phyloP scores from a whole-genome alignment of 2,329 filamentous ascomycete species.

The Epichloe festucae region DNA sequence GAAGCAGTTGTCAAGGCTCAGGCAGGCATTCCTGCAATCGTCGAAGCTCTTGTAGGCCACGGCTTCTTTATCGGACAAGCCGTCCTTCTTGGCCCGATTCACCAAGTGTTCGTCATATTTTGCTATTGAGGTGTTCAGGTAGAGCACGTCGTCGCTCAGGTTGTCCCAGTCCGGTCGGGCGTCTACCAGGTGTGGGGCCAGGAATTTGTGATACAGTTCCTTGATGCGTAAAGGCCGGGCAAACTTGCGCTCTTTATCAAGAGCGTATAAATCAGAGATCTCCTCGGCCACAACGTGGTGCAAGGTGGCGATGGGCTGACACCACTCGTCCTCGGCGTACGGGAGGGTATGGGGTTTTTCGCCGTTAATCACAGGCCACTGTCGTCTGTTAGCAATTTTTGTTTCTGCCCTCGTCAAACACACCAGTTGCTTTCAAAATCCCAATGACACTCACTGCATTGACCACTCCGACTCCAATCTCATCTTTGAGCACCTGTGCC shows the following conservation, averaged over 20 bases:
- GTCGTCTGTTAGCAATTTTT: not conserved
- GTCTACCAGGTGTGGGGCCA: constrained; percentile 25
- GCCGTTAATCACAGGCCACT: constrained; percentile 42
- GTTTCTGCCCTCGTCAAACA: not conserved
- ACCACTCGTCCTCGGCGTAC: constrained; percentile 36
- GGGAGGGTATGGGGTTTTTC: constrained; percentile 40
- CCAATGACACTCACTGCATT: constrained; percentile 24
- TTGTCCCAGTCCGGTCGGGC: constrained; percentile 41
- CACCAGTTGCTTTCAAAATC: not conserved
- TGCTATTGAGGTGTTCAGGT: constrained; percentile 21
- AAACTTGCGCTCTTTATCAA: constrained; percentile 29
- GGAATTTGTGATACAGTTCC: constrained; percentile 35
- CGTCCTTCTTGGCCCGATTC: constrained; percentile 19
- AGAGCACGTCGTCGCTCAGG: constrained; percentile 30
- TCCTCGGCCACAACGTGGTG: constrained; percentile 40
- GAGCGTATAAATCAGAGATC: constrained; percentile 36
- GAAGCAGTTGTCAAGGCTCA: constrained; percentile 23
- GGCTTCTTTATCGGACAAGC: constrained; percentile 24
- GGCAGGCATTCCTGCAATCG: constrained; percentile 32
- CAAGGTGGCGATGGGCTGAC: constrained; percentile 43
- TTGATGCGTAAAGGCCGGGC: constrained; percentile 25
- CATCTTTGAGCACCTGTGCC: constrained; percentile 30
- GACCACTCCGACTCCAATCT: constrained; percentile 26
- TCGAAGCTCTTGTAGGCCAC: constrained; percentile 28
- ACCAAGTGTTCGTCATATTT: constrained; percentile 20